phyloP scores from a whole-genome alignment of 78 protist species.

The slime mould (Dictyostelium discoideum) region dicty_2.7 NC_007089.4:3065001-3065500 shows the following conservation, averaged over 20 bases:
- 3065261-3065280: conserved; percentile 12
- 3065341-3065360: conserved; percentile 14
- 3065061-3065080: conserved; percentile 24
- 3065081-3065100: conserved; percentile 52
- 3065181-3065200: conserved; percentile 27
- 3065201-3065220: conserved; percentile 14
- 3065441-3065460: conserved; percentile 60
- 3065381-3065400: conserved; percentile 43
- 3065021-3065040: conserved; percentile 61
- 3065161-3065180: conserved; percentile 30
- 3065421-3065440: conserved; percentile 69
- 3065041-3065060: conserved; percentile 53
- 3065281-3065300: conserved; percentile 29
- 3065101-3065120: conserved; percentile 45
- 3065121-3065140: conserved; percentile 39
- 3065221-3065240: not conserved
- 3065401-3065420: conserved; percentile 65
- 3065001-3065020: conserved; percentile 27
- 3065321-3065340: conserved; percentile 60
- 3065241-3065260: conserved; percentile 17
- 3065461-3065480: conserved; percentile 15
- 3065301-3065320: conserved; percentile 42
- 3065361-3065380: not conserved
- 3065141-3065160: conserved; percentile 53
- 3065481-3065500: conserved; percentile 40